Evolutionary conservation across 2,329 filamentous ascomycete genomes (phyloP), one percentile per base, ranked within the genome.

Genomic region (Basipetospora sp.): DNA sequence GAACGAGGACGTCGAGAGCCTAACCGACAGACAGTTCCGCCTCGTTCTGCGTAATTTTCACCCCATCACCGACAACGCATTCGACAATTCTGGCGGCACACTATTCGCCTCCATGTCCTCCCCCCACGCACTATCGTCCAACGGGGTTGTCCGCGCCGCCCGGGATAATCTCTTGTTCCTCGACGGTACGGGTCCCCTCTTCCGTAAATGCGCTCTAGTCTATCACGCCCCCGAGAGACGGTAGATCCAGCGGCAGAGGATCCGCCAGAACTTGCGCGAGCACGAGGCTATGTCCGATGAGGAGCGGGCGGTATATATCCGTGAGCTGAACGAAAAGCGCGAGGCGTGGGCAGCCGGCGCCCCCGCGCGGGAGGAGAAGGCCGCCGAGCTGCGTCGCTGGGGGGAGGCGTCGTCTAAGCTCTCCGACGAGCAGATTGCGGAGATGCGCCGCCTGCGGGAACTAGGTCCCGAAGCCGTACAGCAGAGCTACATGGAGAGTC

Each of bases 391-490:
- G 3, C 8, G 14, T 16, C 4, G 33, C 16, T 35, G 19, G 33
- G 14, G 15, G 10, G 33, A 35, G 33, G 33, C 33, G 22, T 26
- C 33, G 6, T 35, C 33, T 9, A 35, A 27, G 22, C 22, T 35
- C 5, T 35, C 22, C 18, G 20, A 27, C 20, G 9, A 10, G 8
- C 33, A 35, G 33, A 25, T 35, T 2, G 33, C 33, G 8, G 22
- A 35, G 33, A 35, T 35, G 33, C 22, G 33, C 26, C 33, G 33
- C 33, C 20, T 35, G n/a, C 22, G 33, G 33, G 33, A 35, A 35
- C 33, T 35, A 11, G 33, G 33, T 11, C 33, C 33, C 5, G 33
- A 35, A 14, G 33, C 33, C 16, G 22, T 35, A 10, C 33, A 35
- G 33, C 33, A 28, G 33, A 2, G 14, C 22, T 35, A 22, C n/a